A percentile compares a stretch with the other conserved stretches of the same genome.
Evolutionary conservation across 495 filamentous ascomycete species (phyloP).

Genomic region (Hypoxylon crocopeplum): DNA sequence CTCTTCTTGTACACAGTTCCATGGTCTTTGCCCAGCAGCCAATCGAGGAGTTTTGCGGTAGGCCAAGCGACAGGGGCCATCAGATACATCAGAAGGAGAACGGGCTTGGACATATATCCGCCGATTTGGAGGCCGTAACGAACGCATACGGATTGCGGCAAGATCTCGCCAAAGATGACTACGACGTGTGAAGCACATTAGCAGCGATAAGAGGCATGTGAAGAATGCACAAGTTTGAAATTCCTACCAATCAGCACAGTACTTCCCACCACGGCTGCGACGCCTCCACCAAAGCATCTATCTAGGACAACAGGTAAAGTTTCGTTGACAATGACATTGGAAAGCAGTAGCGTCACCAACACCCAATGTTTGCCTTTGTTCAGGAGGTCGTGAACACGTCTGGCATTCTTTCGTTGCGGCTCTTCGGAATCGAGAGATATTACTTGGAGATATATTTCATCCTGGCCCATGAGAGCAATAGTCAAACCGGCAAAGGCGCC

Average conservation of each 20-base stretch:
- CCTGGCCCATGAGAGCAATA: constrained; percentile 88
- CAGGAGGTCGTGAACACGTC: constrained; percentile 77
- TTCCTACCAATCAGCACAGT: constrained; percentile 87
- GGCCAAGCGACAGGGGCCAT: constrained; percentile 88
- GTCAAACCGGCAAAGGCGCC: constrained; percentile 97
- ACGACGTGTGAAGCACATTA: constrained; percentile 1
- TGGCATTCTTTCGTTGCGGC: constrained; percentile 77
- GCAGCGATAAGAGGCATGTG: background rate
- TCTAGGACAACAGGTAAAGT: constrained; percentile 95
- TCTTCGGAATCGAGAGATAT: constrained; percentile 78
- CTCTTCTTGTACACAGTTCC: constrained; percentile 96
- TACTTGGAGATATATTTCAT: constrained; percentile 97
- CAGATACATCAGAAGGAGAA: constrained; percentile 89
- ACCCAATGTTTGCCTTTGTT: constrained; percentile 98
- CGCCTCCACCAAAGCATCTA: constrained; percentile 89
- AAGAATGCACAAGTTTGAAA: background rate
- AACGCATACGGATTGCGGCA: constrained; percentile 95
- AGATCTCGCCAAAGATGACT: constrained; percentile 98
- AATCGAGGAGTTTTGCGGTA: constrained; percentile 87
- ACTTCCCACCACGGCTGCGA: constrained; percentile 90
- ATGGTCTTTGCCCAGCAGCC: constrained; percentile 86
- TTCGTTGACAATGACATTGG: constrained; percentile 98
- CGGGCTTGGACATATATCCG: constrained; percentile 89
- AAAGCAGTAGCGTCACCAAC: constrained; percentile 90
- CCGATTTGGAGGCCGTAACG: constrained; percentile 97